A percentile compares a stretch with the other conserved stretches of the same genome.
phyloP scores from a whole-genome alignment of 345 rosid genomes.

The Gossypium sturtianum region DNA sequence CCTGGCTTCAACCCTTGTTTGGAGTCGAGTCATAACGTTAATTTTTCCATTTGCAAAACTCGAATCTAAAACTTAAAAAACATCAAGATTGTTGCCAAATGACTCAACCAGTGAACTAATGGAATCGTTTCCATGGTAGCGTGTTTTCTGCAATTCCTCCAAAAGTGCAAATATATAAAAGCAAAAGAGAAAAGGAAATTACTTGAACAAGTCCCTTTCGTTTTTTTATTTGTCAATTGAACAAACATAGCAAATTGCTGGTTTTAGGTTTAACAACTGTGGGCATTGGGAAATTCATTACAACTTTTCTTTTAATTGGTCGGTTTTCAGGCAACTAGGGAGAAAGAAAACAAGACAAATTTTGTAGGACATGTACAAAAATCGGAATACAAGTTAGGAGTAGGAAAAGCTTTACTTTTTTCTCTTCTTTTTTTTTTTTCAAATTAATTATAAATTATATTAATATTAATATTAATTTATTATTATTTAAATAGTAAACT shows the following conservation, averaged over 20 bases:
- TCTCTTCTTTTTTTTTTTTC: no score
- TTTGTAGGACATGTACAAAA: no score
- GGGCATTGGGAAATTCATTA: background rate
- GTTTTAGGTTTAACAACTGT: background rate
- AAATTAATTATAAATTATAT: no score
- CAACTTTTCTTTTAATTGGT: background rate
- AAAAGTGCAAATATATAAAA: background rate
- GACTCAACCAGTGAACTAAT: background rate
- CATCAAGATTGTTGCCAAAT: no score
- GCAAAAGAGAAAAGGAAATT: background rate
- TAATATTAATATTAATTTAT: no score
- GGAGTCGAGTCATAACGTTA: no score
- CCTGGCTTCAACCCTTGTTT: no score
- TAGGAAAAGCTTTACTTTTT: no score
- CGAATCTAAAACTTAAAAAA: no score
- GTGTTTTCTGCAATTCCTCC: conserved; percentile 11
- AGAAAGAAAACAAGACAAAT: background rate
- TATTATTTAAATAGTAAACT: no score
- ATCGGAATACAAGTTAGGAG: background rate
- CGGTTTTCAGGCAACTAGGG: background rate
- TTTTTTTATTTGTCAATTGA: background rate
- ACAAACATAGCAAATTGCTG: background rate
- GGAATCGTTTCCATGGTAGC: conserved; percentile 13
- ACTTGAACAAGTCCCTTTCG: background rate
- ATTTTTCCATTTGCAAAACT: no score